Conservation (phyloP, 1,139 yeast species). For the Taiozyma sp. region DNA sequence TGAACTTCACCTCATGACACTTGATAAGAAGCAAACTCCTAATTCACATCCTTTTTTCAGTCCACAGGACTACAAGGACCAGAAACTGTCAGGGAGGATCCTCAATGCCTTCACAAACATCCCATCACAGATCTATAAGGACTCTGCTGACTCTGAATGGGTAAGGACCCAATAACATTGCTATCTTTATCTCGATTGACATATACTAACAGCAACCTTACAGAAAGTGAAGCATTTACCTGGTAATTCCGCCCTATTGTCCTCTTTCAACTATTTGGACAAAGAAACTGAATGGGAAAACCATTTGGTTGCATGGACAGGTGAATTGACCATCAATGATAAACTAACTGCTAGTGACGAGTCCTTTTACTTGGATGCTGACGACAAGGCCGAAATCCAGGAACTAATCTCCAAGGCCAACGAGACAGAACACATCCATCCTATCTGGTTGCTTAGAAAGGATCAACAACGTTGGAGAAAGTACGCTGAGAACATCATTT, state of each 20-base stretch:
- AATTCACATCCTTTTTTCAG: slow-evolving; percentile 16
- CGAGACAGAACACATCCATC: slow-evolving; percentile 56
- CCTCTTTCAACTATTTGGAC: slow-evolving; percentile 63
- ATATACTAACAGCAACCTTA: slow-evolving; percentile 6
- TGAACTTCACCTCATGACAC: background rate
- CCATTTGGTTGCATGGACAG: slow-evolving; percentile 93
- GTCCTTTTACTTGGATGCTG: slow-evolving; percentile 55
- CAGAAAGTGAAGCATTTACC: slow-evolving; percentile 64
- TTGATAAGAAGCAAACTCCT: background rate
- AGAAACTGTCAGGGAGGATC: slow-evolving; percentile 47
- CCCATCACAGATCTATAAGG: slow-evolving; percentile 55
- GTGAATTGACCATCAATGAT: slow-evolving; percentile 51
- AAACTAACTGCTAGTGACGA: slow-evolving; percentile 31
- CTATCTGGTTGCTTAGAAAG: slow-evolving; percentile 78
- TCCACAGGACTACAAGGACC: slow-evolving; percentile 18
- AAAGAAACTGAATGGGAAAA: slow-evolving; percentile 80
- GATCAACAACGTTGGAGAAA: slow-evolving; percentile 75
- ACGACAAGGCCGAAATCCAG: slow-evolving; percentile 49
- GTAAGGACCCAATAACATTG: background rate
- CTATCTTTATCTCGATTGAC: background rate
- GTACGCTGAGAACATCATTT: slow-evolving; percentile 84
- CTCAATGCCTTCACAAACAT: slow-evolving; percentile 65
- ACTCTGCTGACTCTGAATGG: slow-evolving; percentile 31
- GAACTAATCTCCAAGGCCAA: slow-evolving; percentile 38
- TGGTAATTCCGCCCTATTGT: slow-evolving; percentile 83